Evolutionary conservation across 306 rosid genomes (phyloP), one percentile per base, ranked within the genome.

Genomic region (Alnus glutinosa): DNA sequence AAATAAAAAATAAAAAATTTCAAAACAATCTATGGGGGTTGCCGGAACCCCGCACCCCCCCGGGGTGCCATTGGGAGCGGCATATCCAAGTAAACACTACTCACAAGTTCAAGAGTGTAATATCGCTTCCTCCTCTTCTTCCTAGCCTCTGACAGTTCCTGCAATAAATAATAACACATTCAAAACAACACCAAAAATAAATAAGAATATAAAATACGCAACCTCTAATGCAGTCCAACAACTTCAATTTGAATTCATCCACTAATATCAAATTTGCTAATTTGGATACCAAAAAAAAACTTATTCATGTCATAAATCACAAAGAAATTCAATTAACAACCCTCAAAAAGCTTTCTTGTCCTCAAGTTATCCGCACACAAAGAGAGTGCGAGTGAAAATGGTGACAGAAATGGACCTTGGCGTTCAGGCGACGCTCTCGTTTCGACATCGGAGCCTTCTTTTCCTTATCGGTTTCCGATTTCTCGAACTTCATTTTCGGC

Each of bases 101-200:
- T 83, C 71, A 91, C 98, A 78, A 89, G 98, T 75, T 95, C 98
- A 70, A 95, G 89, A 68, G 82, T 78, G 80, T 78, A 92, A 79
- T 95, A 92, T 14, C 86, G 90, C 82, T 88, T 95, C 77, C 99
- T 87, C 89, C 87, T 95, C 93, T 86, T 93, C 84, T 95, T 95
- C 81, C 98, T 89, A 74, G 98, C 87, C 74, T 93, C 97, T 1
- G 93, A 82, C 30, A 95, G 90, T 62, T 93, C 99, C 97, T 95
- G 89, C 82, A 58, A 83, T 36, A 30, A 74, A 79, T 57, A 18
- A 81, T 42, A 42, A 44, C 7, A 1, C 51, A 46, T 62, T 62
- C 47, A 70, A 75, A 50, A 54, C 59, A 14, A 73, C 47, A 73
- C 47, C 19, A 3, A 3, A 12, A 68, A 68, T 4, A 18, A 9